Percentiles rank a stretch among this genome's conserved stretches.
Conservation (phyloP, 345 rosid species). For the Salix purpurea region DNA sequence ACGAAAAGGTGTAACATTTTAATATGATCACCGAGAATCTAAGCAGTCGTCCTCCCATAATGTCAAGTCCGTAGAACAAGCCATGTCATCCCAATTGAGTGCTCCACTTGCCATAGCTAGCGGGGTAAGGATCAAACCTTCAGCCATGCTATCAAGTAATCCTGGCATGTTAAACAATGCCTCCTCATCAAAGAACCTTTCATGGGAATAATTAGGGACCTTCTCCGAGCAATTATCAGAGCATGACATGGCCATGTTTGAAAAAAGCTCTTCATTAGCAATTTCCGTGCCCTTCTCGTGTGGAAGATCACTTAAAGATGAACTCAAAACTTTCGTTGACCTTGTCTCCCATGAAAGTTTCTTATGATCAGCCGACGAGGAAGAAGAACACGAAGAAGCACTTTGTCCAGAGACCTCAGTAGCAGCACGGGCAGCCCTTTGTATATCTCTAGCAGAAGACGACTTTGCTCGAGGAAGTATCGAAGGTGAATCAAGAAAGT, state of each 20-base stretch:
- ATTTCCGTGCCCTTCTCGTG: not conserved
- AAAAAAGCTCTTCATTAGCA: not conserved
- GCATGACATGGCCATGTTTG: not conserved
- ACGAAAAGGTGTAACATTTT: not conserved
- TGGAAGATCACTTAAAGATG: not conserved
- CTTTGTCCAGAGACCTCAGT: not conserved
- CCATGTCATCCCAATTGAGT: constrained; percentile 5
- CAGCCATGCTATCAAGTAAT: constrained; percentile 25
- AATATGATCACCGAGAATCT: not conserved
- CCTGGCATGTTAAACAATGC: constrained; percentile 28
- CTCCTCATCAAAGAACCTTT: constrained; percentile 19
- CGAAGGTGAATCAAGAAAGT: constrained; percentile 16
- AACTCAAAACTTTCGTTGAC: not conserved
- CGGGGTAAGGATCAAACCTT: constrained; percentile 23
- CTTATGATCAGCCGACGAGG: not conserved
- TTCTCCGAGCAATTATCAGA: not conserved
- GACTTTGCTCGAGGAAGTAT: constrained; percentile 10
- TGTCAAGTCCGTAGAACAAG: constrained; percentile 3
- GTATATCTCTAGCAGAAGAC: constrained; percentile 14
- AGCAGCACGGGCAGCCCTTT: constrained; percentile 17
- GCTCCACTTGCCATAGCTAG: constrained; percentile 8
- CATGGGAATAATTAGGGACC: not conserved
- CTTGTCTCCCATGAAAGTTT: not conserved
- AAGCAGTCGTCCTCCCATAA: constrained; percentile 1
- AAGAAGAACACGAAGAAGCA: not conserved